These are phyloP conservation scores for Phytophthora chlamydospora DNA, from an alignment of 352 stramenopile species.

Conservation along the genomic window DNA sequence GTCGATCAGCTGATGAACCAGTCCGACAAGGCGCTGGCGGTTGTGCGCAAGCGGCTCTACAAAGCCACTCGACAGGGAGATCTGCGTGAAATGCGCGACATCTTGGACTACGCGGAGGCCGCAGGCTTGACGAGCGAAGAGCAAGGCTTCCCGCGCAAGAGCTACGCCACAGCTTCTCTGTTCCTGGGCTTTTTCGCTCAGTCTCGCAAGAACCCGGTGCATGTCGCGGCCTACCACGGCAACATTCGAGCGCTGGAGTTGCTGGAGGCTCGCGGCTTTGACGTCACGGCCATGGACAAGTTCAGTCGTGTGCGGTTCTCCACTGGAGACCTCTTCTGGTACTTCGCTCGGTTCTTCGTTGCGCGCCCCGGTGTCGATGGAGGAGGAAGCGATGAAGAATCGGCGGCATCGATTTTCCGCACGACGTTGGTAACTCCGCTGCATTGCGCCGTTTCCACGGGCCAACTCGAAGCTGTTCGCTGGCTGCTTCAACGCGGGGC, in stretches of 20 bases:
- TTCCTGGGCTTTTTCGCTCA: slow-evolving; percentile 64
- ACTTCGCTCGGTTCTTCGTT: slow-evolving; percentile 80
- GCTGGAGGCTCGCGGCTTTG: slow-evolving; percentile 58
- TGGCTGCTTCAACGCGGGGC: slow-evolving; percentile 75
- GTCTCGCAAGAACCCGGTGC: slow-evolving; percentile 82
- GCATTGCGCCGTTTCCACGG: slow-evolving; percentile 78
- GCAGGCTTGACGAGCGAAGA: slow-evolving; percentile 42
- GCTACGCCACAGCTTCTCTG: slow-evolving; percentile 54
- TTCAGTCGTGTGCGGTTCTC: slow-evolving; percentile 79
- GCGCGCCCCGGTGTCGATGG: slow-evolving; percentile 41
- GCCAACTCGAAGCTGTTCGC: slow-evolving; percentile 67
- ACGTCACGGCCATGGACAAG: slow-evolving; percentile 75
- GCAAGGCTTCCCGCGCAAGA: slow-evolving; percentile 63
- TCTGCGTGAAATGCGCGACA: slow-evolving; percentile 62
- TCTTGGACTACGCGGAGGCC: slow-evolving; percentile 59
- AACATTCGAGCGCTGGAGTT: slow-evolving; percentile 75
- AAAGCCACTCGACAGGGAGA: slow-evolving; percentile 73
- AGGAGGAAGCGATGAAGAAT: slow-evolving; percentile 57
- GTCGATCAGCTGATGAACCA: slow-evolving; percentile 67
- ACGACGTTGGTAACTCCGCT: slow-evolving; percentile 84
- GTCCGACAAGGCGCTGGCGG: slow-evolving; percentile 52
- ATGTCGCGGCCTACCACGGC: slow-evolving; percentile 76
- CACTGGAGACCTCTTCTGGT: slow-evolving; percentile 85
- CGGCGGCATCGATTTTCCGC: slow-evolving; percentile 78
- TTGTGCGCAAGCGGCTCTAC: slow-evolving; percentile 75